Percentiles rank a stretch among this genome's conserved stretches.
Conservation (phyloP, 192 early-diverging fungal species). For the Coemansia sp. region DNA sequence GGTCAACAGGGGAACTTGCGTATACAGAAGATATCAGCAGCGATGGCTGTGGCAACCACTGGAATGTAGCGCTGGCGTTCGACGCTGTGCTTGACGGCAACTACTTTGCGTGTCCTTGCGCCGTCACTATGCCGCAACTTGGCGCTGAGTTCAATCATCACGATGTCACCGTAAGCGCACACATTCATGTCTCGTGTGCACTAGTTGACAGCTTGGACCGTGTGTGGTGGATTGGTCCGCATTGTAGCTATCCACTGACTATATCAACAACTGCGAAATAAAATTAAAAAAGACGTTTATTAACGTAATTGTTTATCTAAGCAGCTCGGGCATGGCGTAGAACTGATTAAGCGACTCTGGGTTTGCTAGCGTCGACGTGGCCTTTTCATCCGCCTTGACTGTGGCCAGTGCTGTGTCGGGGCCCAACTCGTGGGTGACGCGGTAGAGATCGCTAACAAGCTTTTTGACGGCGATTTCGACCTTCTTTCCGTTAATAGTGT, state of each 20-base stretch:
- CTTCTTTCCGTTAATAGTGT: slow-evolving; percentile 97
- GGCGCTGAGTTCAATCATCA: slow-evolving; percentile 23
- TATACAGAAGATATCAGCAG: neutral
- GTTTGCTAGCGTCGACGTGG: slow-evolving; percentile 87
- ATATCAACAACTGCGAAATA: slow-evolving; percentile 45
- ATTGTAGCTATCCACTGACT: slow-evolving; percentile 45
- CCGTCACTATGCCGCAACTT: slow-evolving; percentile 38
- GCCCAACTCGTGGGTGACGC: slow-evolving; percentile 33
- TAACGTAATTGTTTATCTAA: slow-evolving; percentile 54
- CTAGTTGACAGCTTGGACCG: slow-evolving; percentile 28
- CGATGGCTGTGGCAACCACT: neutral
- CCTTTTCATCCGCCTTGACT: slow-evolving; percentile 71
- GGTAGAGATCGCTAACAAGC: slow-evolving; percentile 58
- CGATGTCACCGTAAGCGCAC: slow-evolving; percentile 28
- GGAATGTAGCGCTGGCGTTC: slow-evolving; percentile 38
- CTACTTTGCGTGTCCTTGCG: slow-evolving; percentile 52
- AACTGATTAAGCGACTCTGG: slow-evolving; percentile 87
- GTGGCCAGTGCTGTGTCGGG: slow-evolving; percentile 61
- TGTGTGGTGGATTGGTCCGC: slow-evolving; percentile 43
- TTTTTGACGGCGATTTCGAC: slow-evolving; percentile 96
- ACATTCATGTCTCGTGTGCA: slow-evolving; percentile 41
- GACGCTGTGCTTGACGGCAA: slow-evolving; percentile 32
- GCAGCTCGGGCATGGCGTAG: slow-evolving; percentile 71
- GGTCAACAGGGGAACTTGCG: too few species aligned
- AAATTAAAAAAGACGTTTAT: slow-evolving; percentile 19